Evolutionary conservation across 495 filamentous ascomycete species (phyloP), one percentile per base, ranked within the genome.

Genomic region (Xylaria curta): DNA sequence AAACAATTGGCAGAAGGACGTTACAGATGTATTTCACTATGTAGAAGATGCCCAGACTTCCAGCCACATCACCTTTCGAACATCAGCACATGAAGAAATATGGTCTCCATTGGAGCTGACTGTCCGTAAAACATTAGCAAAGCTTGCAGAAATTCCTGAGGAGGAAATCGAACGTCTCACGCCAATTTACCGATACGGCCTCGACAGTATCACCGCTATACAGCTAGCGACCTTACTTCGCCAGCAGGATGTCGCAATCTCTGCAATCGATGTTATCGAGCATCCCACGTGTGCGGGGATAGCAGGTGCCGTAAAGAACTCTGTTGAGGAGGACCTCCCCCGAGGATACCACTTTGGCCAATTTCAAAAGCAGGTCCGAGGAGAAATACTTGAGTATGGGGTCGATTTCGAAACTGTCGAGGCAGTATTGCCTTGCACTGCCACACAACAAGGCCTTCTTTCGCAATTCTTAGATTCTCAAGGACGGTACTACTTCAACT

Each of bases 191-290:
- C 88, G 90, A 72, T 87, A 97, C 33, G 95, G 95, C 2, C 83
- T 97, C 54, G 95, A 98, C 79, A 97, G 93, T 68, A 93, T 98
- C 72, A 92, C 89, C 47, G 92, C 94, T 0, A 94, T 97, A 68
- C 91, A 94, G 69, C 84, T 95, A 44, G 91, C 92, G 3, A 84
- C 87, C 21, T 76, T 86, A 58, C 86, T 94, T 24, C 88, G 90
- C 36, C 85, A 87, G 58, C 76, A 86, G 68, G 86, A 87, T 0
- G 75, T 89, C n/a, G 76, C 80, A 19, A 80, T 93, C 13, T 82
- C 85, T 5, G 89, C 90, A 0, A 85, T 87, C 33, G 92, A 96
- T 74, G 88, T 97, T 40, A 84, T 97, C 13, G 87, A 91, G 75
- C 82, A 87, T 66, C 85, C 85, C 1, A 90, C 83, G 0, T 87